Evolutionary conservation across 2,329 filamentous ascomycete species (phyloP), one percentile per base, ranked within the genome.

Genomic region (Rachicladosporium sp.): DNA sequence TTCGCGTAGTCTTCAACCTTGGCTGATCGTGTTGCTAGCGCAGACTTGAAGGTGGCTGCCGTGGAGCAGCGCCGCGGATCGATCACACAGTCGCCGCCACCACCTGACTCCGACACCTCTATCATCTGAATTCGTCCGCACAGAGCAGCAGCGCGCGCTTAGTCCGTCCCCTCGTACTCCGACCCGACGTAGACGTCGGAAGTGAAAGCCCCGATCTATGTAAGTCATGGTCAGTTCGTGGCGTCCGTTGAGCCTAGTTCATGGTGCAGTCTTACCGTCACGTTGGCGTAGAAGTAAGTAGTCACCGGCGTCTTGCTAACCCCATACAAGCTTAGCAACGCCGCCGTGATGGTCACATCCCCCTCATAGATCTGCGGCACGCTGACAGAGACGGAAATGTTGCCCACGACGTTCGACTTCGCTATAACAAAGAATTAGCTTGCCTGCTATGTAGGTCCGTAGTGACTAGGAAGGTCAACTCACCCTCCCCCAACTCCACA

Each of bases 331-430:
- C 40, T 41, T 12, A 50, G 49, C 27, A 46, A 36, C 27, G 44
- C 47, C 4, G 42, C 48, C 9, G 44, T 40, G 10, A 50, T 31
- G 3, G 40, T 35, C 7, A 37, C 37, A 9, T 23, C 23, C 2
- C 44, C 41, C 13, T 45, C 39, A 0, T 30, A 35, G 8, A 31
- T 42, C 2, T 46, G 42, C 2, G 49, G 49, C 9, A 51, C 43
- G 13, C 45, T 39, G 2, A 50, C 41, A 23, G 45, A 44, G 15
- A 47, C 46, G 6, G 47, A 50, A 21, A 51, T 49, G 23, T 51
- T 44, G 32, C 31, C 35, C 13, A 42, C 10, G 33, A 44, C 36
- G 27, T 44, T 44, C 1, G 42, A 44, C 13, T 39, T 34, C 11
- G 34, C 42, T 44, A n/a, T 35, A 21, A 21, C n/a, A 36, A 10